phyloP scores from a whole-genome alignment of 805 yeast genomes.

The Teunomyces gatunensis region DNA sequence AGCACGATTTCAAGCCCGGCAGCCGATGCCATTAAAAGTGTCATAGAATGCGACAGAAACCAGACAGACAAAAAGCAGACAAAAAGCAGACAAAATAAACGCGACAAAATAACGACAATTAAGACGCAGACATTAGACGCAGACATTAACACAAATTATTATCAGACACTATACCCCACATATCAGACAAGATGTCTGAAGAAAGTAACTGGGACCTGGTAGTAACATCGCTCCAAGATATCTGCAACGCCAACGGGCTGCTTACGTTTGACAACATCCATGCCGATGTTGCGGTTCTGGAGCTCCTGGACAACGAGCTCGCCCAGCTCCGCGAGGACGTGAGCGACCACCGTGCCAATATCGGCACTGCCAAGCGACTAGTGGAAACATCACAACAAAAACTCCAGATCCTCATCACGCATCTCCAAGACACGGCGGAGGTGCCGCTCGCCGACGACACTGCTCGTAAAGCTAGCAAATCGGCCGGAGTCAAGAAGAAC shows the following conservation, averaged over 20 bases:
- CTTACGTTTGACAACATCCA: conserved; percentile 46
- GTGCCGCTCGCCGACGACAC: conserved; percentile 2
- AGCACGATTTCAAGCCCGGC: conserved; percentile 2
- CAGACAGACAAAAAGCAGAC: too few relatives aligned
- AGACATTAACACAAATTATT: too few relatives aligned
- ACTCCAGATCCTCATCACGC: conserved; percentile 43
- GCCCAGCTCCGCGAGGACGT: conserved; percentile 39
- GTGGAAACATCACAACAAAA: conserved; percentile 43
- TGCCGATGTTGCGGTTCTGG: conserved; percentile 25
- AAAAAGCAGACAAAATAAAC: too few relatives aligned
- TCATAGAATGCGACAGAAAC: neutral
- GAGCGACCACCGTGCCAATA: conserved; percentile 53
- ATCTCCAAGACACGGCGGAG: conserved; percentile 19
- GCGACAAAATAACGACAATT: too few relatives aligned
- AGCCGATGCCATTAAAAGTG: neutral
- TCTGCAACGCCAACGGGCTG: conserved; percentile 60
- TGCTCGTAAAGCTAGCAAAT: neutral
- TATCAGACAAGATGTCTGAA: conserved; percentile 11
- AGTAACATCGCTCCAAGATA: conserved; percentile 64
- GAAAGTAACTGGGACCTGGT: conserved; percentile 71
- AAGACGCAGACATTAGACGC: neutral
- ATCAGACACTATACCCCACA: neutral
- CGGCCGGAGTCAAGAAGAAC: conserved; percentile 12
- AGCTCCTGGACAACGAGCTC: conserved; percentile 38
- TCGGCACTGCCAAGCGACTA: conserved; percentile 47